Conservation (phyloP, 73 alveolate genomes). For the Paramecium sonneborni region DNA sequence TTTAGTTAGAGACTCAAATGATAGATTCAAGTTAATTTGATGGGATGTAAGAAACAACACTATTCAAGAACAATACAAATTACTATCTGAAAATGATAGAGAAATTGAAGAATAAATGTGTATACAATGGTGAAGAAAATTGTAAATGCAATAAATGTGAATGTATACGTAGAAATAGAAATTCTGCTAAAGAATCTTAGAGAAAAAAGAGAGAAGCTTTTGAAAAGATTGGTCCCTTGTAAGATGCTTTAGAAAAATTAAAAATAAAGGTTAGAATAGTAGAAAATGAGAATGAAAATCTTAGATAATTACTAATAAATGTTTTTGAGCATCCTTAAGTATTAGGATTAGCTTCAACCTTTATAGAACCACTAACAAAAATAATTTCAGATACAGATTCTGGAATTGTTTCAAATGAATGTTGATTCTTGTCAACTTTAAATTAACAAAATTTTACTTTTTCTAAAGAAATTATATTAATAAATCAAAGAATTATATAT, state of each 20-base stretch:
- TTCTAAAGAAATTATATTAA: no score
- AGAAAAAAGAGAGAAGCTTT: constrained; percentile 60
- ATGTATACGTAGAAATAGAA: constrained; percentile 61
- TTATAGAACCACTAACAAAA: constrained; percentile 13
- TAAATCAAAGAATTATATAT: neutral
- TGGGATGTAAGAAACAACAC: neutral
- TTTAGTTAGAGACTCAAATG: neutral
- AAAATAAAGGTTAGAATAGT: neutral
- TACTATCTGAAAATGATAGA: constrained; percentile 55
- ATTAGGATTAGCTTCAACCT: neutral
- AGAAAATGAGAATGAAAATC: neutral
- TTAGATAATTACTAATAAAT: neutral
- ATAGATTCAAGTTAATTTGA: neutral
- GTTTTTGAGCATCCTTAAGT: neutral
- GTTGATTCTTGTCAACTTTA: neutral
- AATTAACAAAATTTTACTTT: no score
- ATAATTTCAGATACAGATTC: neutral
- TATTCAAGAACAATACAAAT: constrained; percentile 32
- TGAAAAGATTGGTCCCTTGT: constrained; percentile 54
- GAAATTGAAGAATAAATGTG: constrained; percentile 54
- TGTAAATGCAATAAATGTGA: constrained; percentile 61
- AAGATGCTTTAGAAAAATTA: neutral
- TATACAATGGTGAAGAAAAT: constrained; percentile 49
- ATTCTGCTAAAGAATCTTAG: constrained; percentile 63
- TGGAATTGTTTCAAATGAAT: neutral